Base-by-base conservation (phyloP, 106 monocot genomes). In the Allium cepa region DNA sequence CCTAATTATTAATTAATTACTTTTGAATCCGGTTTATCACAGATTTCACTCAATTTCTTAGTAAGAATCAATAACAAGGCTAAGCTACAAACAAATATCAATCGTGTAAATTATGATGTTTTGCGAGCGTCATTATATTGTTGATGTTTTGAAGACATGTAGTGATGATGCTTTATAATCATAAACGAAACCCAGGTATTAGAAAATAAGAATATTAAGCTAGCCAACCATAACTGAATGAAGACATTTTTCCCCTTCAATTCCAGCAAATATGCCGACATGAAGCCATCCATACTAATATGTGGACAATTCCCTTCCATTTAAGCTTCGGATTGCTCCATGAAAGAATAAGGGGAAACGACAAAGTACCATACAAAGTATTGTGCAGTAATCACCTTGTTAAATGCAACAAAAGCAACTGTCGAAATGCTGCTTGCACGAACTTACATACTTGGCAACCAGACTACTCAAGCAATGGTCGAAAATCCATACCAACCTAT, bases 301-400 rank as follows among this genome's bases (percentile, higher is more conserved):
- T 71, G 67, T 82, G 90, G 5, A 81, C n/a, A 36, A 85, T 64
- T 13, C 94, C 94, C 55, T 81, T 76, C 73, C 82, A 78, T 70
- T 76, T 88, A 12, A 88, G 71, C 59, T 77, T 95, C 81, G 91
- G 73, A 18, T 52, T 72, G 72, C 75, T 95, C 91, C 91, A 95
- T 51, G 91, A 90, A 74, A 95, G 85, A 57, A 95, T 88, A 62
- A 95, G 62, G 0, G 95, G 95, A 95, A 60, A 18, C 91, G 62
- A 57, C 95, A 91, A 79, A 88, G 91, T 91, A 95, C 95, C 95
- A 95, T 55, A 95, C 94, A 72, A 95, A 95, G 63, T 95, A 95
- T 63, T 95, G 95, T 49, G 91, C 91, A 45, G 95, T 95, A 53
- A 91, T 86, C 4, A 36, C 36, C 92, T 97, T 97, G 76, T 97